Conservation (phyloP, 345 rosid species). For the Salix arbutifolia region DNA sequence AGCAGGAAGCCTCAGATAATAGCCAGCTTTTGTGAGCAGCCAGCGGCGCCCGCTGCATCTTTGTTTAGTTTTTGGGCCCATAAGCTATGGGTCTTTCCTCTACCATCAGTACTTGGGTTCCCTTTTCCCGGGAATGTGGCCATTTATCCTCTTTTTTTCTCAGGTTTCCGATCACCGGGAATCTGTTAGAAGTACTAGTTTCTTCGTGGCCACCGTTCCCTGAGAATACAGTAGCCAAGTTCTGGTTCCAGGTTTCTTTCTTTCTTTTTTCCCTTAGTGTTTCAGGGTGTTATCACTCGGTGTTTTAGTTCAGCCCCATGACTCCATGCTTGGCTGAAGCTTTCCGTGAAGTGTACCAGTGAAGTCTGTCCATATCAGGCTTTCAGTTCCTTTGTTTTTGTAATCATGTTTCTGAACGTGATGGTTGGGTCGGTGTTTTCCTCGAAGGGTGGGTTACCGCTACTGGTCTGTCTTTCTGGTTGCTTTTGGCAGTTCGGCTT, state of each 20-base stretch:
- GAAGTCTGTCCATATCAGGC: slow-evolving; percentile 16
- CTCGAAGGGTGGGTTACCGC: slow-evolving; percentile 17
- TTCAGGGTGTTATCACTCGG: slow-evolving; percentile 31
- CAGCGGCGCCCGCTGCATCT: slow-evolving; percentile 23
- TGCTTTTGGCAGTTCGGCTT: slow-evolving; percentile 17
- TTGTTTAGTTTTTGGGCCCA: slow-evolving; percentile 68
- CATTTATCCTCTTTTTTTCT: slow-evolving; percentile 45
- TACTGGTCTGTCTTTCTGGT: slow-evolving; percentile 11
- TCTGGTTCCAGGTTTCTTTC: slow-evolving; percentile 23
- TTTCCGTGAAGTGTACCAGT: slow-evolving; percentile 10
- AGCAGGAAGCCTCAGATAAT: slow-evolving; percentile 14
- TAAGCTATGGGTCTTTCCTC: slow-evolving; percentile 45
- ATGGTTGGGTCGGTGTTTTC: slow-evolving; percentile 33
- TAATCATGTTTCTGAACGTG: slow-evolving; percentile 23
- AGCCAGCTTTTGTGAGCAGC: slow-evolving; percentile 25
- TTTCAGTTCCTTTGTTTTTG: slow-evolving; percentile 27
- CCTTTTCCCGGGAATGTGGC: slow-evolving; percentile 57
- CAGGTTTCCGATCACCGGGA: slow-evolving; percentile 37
- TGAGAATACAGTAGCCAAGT: slow-evolving; percentile 48
- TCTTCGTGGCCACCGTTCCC: slow-evolving; percentile 38
- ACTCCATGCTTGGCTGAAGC: slow-evolving; percentile 12
- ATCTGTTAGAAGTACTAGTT: slow-evolving; percentile 38
- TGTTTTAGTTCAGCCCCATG: slow-evolving; percentile 36
- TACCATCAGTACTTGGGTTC: slow-evolving; percentile 24
- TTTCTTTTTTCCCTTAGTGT: slow-evolving; percentile 15